Evolutionary conservation across 73 alveolate genomes (phyloP).

Genomic region (Blepharisma japonicum): DNA sequence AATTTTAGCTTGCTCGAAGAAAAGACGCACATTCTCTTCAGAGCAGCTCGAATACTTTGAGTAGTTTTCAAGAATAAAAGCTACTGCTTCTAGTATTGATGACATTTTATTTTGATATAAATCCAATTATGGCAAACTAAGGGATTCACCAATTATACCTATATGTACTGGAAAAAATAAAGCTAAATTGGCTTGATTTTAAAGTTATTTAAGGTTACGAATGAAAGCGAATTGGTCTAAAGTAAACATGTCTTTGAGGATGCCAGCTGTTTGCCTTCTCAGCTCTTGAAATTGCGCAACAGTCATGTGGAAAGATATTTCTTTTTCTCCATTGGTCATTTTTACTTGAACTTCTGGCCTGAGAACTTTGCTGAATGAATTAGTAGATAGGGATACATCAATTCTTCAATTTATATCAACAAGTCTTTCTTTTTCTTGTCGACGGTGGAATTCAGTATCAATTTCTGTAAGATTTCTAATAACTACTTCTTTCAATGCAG

Average conservation of each 20-base stretch:
- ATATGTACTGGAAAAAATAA: too few species aligned
- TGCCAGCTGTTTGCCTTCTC: constrained; percentile 11
- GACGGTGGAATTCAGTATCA: background rate
- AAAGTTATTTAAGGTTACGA: background rate
- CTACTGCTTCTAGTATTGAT: too few species aligned
- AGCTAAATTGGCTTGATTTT: too few species aligned
- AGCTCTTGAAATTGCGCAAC: constrained; percentile 28
- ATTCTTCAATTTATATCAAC: constrained; percentile 22
- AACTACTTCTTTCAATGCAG: background rate
- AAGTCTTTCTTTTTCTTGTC: constrained; percentile 17
- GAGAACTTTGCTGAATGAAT: constrained; percentile 1
- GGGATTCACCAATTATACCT: too few species aligned
- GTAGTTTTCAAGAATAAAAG: too few species aligned
- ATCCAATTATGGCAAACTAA: too few species aligned
- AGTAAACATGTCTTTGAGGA: background rate
- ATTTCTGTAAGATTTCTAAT: background rate
- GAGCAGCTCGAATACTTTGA: too few species aligned
- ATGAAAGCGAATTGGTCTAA: constrained; percentile 24
- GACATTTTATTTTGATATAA: too few species aligned
- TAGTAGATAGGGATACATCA: constrained; percentile 25
- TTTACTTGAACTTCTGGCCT: constrained; percentile 23
- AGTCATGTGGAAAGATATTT: constrained; percentile 12
- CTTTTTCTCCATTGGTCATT: background rate
- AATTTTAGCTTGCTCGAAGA: constrained; percentile 6
- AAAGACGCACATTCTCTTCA: too few species aligned